Evolutionary conservation across 163 green algal species (phyloP).

Genomic region (Smithsoniella earleae): DNA sequence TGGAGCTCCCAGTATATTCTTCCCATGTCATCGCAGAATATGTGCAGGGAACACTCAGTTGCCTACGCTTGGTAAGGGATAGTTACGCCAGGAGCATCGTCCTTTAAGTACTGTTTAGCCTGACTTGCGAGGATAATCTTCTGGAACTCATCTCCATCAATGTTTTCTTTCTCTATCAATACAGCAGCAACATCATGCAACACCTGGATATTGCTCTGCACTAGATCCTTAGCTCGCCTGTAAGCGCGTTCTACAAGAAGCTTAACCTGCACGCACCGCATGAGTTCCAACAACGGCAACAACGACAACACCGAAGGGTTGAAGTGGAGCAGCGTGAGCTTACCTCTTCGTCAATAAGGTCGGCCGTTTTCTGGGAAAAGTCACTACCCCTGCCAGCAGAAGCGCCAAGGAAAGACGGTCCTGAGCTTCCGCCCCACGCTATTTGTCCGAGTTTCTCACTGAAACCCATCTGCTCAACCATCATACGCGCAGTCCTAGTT

Average conservation of each 20-base stretch:
- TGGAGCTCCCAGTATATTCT: too few species aligned
- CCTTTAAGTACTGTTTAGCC: slow-evolving; percentile 78
- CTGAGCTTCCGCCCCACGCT: slow-evolving; percentile 59
- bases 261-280: slow-evolving; percentile 43
- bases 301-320: not conserved
- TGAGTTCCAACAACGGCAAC: not conserved
- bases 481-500: slow-evolving; percentile 83
- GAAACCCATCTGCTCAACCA: slow-evolving; percentile 95
- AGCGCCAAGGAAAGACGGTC: slow-evolving; percentile 76
- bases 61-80: slow-evolving; percentile 73
- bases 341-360: slow-evolving; percentile 90
- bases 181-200: slow-evolving; percentile 76
- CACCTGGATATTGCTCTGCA: slow-evolving; percentile 84
- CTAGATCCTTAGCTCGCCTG: slow-evolving; percentile 88
- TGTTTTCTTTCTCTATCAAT: slow-evolving; percentile 95
- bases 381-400: not conserved
- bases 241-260: slow-evolving; percentile 89
- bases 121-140: slow-evolving; percentile 76
- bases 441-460: slow-evolving; percentile 90
- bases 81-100: slow-evolving; percentile 57
- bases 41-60: too few species aligned
- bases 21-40: too few species aligned
- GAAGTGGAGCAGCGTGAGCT: not conserved
- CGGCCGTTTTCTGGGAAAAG: slow-evolving; percentile 53
- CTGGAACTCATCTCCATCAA: slow-evolving; percentile 94